phyloP scores from a whole-genome alignment of 2,329 filamentous ascomycete species.

The Emmonsiellopsis sp. region DNA sequence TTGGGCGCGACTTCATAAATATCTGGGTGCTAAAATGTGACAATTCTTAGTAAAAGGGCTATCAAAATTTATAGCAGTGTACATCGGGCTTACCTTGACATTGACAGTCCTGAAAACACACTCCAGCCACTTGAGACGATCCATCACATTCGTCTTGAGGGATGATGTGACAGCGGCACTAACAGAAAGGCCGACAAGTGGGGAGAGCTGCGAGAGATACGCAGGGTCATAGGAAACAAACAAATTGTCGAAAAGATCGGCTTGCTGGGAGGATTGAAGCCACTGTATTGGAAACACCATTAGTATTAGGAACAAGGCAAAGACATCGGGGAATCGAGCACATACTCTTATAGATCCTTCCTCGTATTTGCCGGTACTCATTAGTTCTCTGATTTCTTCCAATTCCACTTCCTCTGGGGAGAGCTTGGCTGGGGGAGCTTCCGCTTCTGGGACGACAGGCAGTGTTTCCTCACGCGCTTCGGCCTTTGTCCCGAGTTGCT shows the following conservation, averaged over 20 bases:
- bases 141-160: constrained; percentile 42
- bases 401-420: constrained; percentile 31
- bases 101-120: constrained; percentile 47
- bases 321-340: constrained; percentile 1
- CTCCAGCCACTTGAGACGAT: constrained; percentile 51
- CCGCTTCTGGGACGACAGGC: constrained; percentile 12
- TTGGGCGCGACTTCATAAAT: constrained; percentile 47
- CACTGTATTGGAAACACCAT: constrained; percentile 33
- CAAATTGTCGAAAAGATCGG: constrained; percentile 52
- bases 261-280: constrained; percentile 52
- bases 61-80: not conserved
- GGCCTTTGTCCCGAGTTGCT: constrained; percentile 17
- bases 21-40: constrained; percentile 37
- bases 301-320: constrained; percentile 2
- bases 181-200: constrained; percentile 51
- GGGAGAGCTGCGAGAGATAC: constrained; percentile 46
- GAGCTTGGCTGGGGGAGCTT: constrained; percentile 9
- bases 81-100: constrained; percentile 36
- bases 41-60: constrained; percentile 4
- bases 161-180: constrained; percentile 52
- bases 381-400: constrained; percentile 31
- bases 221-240: constrained; percentile 49
- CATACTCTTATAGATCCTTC: constrained; percentile 37
- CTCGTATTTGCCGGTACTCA: constrained; percentile 32
- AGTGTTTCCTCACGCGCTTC: constrained; percentile 9